Evolutionary conservation across 139 green algal species (phyloP), one percentile per base, ranked within the genome.

Genomic region (Dunaliella sp.): DNA sequence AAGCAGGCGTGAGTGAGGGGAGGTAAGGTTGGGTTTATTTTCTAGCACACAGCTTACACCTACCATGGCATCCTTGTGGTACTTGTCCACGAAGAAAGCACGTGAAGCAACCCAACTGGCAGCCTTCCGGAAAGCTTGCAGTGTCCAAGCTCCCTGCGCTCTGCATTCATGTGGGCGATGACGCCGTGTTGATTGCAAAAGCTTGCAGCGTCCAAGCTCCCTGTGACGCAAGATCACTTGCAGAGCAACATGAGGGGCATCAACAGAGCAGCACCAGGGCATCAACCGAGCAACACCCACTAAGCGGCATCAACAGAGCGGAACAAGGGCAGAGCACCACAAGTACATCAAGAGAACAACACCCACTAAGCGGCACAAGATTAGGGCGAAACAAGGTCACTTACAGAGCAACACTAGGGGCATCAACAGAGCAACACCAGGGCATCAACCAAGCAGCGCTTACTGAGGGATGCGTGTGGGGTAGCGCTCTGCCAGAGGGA

Each of bases 81-180:
- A 87, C 33, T 87, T 86, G 86, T 97, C 95, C n/a, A 98, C 90
- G 33, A 90, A 92, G 88, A 98, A 98, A 2, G 91, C 93, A 0
- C 95, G 87, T 0, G 93, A 96, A 3, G 93, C 89, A 0, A 98
- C 93, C 85, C 92, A 93, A 16, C 91, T 94, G 24, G 93, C 93
- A 0, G 94, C 94, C 24, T 75, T 48, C 12, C 89, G 72, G 88
- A 96, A 97, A 72, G 65, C 38, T 0, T 81, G 65, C 26, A 93
- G 78, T 24, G 81, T 88, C 30, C 88, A 84, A 38, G 65, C n/a
- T 22, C 48, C 48, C 7, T 65, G 7, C 16, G 48, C 16, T 16
- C 48, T 65, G 48, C 48, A 65, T 65, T 16, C 48, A 65, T 65
- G 48, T 65, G 16, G 16, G 48, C 16, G 48, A 65, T 65, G 48